phyloP scores from a whole-genome alignment of 2,329 filamentous ascomycete species.

The Phyllosticta ampelicida region DNA sequence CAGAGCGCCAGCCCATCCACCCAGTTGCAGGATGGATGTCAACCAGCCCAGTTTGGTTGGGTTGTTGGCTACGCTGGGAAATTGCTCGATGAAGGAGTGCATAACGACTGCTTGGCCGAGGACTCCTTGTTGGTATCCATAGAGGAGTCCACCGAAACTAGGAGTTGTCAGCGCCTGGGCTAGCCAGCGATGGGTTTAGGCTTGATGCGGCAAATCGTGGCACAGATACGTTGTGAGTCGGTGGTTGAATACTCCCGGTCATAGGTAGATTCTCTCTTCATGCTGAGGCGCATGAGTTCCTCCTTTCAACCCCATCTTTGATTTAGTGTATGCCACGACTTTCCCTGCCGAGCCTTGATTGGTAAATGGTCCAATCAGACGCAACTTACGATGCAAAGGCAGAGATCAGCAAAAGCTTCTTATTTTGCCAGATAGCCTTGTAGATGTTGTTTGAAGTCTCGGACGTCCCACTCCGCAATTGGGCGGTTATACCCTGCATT shows the following conservation, averaged over 20 bases:
- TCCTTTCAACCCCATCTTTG: no score
- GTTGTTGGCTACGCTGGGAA: slow-evolving; percentile 38
- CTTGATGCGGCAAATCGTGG: neutral
- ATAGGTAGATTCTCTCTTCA: no score
- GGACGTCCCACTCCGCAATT: neutral
- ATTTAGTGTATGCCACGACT: neutral
- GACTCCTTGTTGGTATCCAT: slow-evolving; percentile 47
- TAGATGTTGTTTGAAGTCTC: slow-evolving; percentile 16
- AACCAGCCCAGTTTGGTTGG: slow-evolving; percentile 41
- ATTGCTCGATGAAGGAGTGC: slow-evolving; percentile 39
- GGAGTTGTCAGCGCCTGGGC: neutral
- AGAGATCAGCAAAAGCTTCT: slow-evolving; percentile 21
- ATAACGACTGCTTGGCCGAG: slow-evolving; percentile 45
- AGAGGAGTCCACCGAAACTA: slow-evolving; percentile 42
- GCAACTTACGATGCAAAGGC: slow-evolving; percentile 21
- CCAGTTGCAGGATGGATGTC: slow-evolving; percentile 41
- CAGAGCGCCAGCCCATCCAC: slow-evolving; percentile 40
- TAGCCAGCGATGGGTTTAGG: neutral
- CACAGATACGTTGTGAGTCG: no score
- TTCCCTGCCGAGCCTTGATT: neutral
- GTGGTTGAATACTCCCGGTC: no score
- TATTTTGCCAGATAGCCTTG: slow-evolving; percentile 19
- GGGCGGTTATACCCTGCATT: slow-evolving; percentile 3
- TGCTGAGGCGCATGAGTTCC: no score
- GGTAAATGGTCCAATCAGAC: neutral